Evolutionary conservation across 1,284 basidiomycete species (phyloP).

Genomic region (Boletus austroedulis): DNA sequence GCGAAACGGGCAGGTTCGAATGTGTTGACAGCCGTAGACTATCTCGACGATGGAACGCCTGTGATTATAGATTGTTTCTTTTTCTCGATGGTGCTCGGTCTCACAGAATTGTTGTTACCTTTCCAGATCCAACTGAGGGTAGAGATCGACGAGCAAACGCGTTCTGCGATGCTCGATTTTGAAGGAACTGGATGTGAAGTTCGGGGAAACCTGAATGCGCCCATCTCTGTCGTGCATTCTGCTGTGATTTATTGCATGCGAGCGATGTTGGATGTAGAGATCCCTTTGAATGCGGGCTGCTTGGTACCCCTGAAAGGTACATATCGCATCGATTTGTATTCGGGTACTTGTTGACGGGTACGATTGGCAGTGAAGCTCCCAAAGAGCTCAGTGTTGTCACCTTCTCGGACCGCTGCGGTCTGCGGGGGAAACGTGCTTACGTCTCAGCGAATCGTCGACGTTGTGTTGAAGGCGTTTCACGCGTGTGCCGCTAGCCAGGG

Average conservation of each 20-base stretch:
- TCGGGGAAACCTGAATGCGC: slow-evolving; percentile 86
- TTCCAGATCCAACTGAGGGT: slow-evolving; percentile 74
- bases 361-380: slow-evolving; percentile 71
- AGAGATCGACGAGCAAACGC: slow-evolving; percentile 72
- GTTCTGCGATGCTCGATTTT: slow-evolving; percentile 89
- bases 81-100: background rate
- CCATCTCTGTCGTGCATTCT: slow-evolving; percentile 85
- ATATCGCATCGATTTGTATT: no score
- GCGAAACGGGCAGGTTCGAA: slow-evolving; percentile 64
- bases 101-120: slow-evolving; percentile 7
- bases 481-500: slow-evolving; percentile 94
- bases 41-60: slow-evolving; percentile 87
- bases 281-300: slow-evolving; percentile 93
- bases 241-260: slow-evolving; percentile 96
- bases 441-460: slow-evolving; percentile 91
- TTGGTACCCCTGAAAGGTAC: slow-evolving; percentile 74
- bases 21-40: slow-evolving; percentile 69
- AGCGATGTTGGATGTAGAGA: slow-evolving; percentile 88
- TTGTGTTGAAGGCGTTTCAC: slow-evolving; percentile 90
- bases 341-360: slow-evolving; percentile 5
- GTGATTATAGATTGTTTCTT: slow-evolving; percentile 38
- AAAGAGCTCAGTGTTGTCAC: slow-evolving; percentile 73
- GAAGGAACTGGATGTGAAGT: slow-evolving; percentile 87
- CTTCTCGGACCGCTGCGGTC: slow-evolving; percentile 84
- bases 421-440: slow-evolving; percentile 94